Evolutionary conservation across 2,329 filamentous ascomycete genomes (phyloP).

Genomic region (Coniochaeta pulveracea): DNA sequence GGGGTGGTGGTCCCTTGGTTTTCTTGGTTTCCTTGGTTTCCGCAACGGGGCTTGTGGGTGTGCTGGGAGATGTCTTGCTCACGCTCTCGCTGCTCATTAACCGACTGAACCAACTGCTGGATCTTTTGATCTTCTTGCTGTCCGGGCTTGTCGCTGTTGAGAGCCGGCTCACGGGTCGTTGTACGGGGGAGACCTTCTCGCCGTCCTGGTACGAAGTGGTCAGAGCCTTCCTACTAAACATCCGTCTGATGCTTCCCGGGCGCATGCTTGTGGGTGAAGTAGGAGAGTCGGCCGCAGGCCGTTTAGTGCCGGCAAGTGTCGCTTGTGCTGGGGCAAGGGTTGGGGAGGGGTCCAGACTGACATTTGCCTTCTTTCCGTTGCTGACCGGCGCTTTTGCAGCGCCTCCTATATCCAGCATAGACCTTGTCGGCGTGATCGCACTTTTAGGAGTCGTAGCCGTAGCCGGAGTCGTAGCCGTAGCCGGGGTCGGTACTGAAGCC

Average conservation of each 20-base stretch:
- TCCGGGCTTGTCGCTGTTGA: slow-evolving; percentile 32
- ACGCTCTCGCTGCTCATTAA: slow-evolving; percentile 28
- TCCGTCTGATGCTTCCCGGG: slow-evolving; percentile 43
- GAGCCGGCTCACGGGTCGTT: slow-evolving; percentile 39
- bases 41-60: slow-evolving; percentile 11
- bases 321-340: slow-evolving; percentile 16
- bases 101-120: slow-evolving; percentile 48
- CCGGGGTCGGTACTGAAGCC: slow-evolving; percentile 26
- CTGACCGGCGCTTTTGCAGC: slow-evolving; percentile 10
- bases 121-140: slow-evolving; percentile 42
- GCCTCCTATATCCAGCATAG: too few species aligned
- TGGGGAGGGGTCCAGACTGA: slow-evolving; percentile 19
- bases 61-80: slow-evolving; percentile 25
- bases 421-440: too few species aligned
- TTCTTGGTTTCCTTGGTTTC: slow-evolving; percentile 20
- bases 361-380: slow-evolving; percentile 26
- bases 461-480: slow-evolving; percentile 24
- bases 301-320: slow-evolving; percentile 30
- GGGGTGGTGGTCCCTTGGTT: slow-evolving; percentile 39
- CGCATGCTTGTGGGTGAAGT: slow-evolving; percentile 42
- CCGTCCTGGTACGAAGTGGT: slow-evolving; percentile 41
- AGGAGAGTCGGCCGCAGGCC: slow-evolving; percentile 37
- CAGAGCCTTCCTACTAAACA: slow-evolving; percentile 44
- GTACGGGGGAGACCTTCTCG: slow-evolving; percentile 25
- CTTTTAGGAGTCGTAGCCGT: slow-evolving; percentile 12